Conservation (phyloP, 1,139 yeast species). For the Blastobotrys arbuscula region DNA sequence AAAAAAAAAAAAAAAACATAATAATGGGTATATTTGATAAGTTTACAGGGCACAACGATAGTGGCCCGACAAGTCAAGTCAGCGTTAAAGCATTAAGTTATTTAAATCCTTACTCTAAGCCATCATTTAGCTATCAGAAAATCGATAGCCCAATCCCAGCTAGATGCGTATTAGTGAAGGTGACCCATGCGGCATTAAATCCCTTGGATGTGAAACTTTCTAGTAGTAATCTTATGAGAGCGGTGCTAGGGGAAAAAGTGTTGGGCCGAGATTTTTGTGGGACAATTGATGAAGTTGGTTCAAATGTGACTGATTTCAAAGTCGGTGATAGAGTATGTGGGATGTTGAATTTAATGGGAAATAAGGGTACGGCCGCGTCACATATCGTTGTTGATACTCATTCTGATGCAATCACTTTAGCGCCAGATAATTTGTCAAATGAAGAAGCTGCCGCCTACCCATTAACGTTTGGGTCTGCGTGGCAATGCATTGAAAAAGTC, state of each 20-base stretch:
- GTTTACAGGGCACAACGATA: neutral
- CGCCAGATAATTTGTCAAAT: slow-evolving; percentile 45
- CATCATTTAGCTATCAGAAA: slow-evolving; percentile 36
- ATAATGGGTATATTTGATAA: neutral
- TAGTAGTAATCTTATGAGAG: slow-evolving; percentile 36
- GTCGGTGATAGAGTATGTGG: slow-evolving; percentile 69
- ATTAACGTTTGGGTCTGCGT: slow-evolving; percentile 54
- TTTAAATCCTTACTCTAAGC: slow-evolving; percentile 21
- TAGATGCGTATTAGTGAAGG: slow-evolving; percentile 51
- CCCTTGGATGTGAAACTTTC: slow-evolving; percentile 60
- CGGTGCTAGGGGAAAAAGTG: slow-evolving; percentile 44
- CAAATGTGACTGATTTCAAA: slow-evolving; percentile 30
- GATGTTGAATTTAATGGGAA: slow-evolving; percentile 37
- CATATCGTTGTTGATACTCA: slow-evolving; percentile 44
- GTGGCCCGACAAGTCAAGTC: slow-evolving; percentile 9
- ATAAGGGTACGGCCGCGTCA: slow-evolving; percentile 50
- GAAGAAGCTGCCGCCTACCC: slow-evolving; percentile 59
- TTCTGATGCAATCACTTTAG: slow-evolving; percentile 38
- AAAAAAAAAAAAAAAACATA: neutral
- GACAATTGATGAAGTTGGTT: slow-evolving; percentile 53
- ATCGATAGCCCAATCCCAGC: slow-evolving; percentile 40
- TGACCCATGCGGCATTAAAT: slow-evolving; percentile 55
- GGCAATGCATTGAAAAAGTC: slow-evolving; percentile 35
- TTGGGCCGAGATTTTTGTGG: slow-evolving; percentile 72
- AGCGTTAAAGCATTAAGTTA: slow-evolving; percentile 25